phyloP scores from a whole-genome alignment of 2,329 filamentous ascomycete genomes.

The Clarireedia hainanense region DNA sequence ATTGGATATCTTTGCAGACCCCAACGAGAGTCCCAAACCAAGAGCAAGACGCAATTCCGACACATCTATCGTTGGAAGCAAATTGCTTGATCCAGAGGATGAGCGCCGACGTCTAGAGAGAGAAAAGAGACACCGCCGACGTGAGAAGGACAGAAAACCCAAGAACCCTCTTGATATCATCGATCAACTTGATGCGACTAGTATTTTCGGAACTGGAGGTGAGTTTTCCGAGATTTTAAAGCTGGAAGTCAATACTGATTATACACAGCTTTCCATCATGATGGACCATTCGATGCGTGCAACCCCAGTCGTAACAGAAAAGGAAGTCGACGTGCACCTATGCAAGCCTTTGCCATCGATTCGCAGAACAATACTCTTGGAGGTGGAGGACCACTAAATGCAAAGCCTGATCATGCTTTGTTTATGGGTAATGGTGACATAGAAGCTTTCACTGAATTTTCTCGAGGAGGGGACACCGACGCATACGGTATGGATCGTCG shows the following conservation, averaged over 20 bases:
- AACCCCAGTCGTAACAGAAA: conserved; percentile 90
- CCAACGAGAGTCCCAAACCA: conserved; percentile 31
- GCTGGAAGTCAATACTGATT: conserved; percentile 7
- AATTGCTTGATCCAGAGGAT: conserved; percentile 45
- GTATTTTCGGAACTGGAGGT: conserved; percentile 90
- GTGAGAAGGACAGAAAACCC: conserved; percentile 33
- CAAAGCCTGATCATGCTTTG: conserved; percentile 73
- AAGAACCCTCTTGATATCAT: conserved; percentile 67
- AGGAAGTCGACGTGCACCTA: conserved; percentile 74
- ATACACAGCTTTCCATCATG: conserved; percentile 84
- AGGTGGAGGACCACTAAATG: conserved; percentile 76
- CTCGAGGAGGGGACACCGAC: conserved; percentile 26
- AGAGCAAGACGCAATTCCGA: conserved; percentile 70
- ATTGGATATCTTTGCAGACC: conserved; percentile 30
- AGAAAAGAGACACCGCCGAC: conserved; percentile 37
- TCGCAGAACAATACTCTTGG: conserved; percentile 89
- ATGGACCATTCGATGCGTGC: conserved; percentile 93
- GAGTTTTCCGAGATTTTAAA: conserved; percentile 35
- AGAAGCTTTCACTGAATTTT: conserved; percentile 75
- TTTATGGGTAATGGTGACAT: conserved; percentile 68
- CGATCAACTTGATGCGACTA: conserved; percentile 92
- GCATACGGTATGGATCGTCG: conserved; percentile 34
- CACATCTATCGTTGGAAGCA: conserved; percentile 56
- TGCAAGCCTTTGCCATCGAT: conserved; percentile 91
- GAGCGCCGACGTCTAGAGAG: conserved; percentile 51